A percentile compares a stretch with the other conserved stretches of the same genome.
Evolutionary conservation across 768 basidiomycete genomes (phyloP).

Genomic region (Brasilioporus rufonigricans): DNA sequence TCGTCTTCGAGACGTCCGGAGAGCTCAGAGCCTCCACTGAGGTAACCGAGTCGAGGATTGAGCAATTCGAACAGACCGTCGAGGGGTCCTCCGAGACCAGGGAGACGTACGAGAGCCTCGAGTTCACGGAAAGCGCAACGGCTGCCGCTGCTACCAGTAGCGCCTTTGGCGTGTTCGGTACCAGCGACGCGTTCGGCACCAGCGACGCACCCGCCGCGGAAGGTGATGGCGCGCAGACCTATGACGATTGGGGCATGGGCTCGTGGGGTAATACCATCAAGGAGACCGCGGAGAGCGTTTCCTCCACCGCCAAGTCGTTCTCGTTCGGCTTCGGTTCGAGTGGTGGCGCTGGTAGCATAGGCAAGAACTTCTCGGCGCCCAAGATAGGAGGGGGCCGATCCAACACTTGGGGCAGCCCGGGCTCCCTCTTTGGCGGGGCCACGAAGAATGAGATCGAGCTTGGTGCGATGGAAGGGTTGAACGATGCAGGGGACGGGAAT

Average conservation of each 20-base stretch:
- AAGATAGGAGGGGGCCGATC: not conserved
- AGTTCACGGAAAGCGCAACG: not conserved
- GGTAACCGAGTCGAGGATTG: not conserved
- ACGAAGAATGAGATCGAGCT: constrained; percentile 1
- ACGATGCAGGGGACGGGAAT: not conserved
- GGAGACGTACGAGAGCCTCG: constrained; percentile 3
- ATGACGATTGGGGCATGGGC: not conserved
- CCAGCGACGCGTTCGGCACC: not conserved
- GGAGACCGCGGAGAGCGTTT: not conserved
- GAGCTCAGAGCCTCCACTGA: not conserved
- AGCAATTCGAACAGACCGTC: constrained; percentile 8
- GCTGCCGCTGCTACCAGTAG: not conserved
- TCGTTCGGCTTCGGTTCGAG: constrained; percentile 3
- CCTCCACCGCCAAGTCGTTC: not conserved
- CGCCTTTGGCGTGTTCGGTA: not conserved
- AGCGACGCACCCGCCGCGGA: not conserved
- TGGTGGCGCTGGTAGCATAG: not conserved
- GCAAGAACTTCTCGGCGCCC: not conserved
- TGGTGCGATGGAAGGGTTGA: not conserved
- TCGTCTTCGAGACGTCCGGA: constrained; percentile 3
- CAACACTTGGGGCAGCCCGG: not conserved
- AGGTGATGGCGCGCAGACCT: not conserved
- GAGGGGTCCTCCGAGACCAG: constrained; percentile 4
- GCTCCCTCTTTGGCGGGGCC: not conserved
- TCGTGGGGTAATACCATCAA: constrained; percentile 5